These are phyloP conservation scores for Pseudoperonospora humuli DNA, from an alignment of 352 stramenopile species.

Conservation along the genomic window DNA sequence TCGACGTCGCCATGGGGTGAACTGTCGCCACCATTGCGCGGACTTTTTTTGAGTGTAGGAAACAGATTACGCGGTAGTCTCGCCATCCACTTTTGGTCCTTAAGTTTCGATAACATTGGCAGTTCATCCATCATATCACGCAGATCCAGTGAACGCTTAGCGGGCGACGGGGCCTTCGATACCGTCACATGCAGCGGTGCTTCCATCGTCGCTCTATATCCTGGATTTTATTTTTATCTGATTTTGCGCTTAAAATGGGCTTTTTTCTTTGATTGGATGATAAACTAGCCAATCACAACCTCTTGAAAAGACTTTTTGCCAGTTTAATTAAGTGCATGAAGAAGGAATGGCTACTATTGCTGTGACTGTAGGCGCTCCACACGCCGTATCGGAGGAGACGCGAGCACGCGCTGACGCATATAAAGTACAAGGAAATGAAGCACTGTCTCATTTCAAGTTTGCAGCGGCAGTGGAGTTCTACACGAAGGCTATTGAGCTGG, in stretches of 20 bases:
- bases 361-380: constrained; percentile 42
- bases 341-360: constrained; percentile 31
- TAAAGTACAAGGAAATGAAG: constrained; percentile 82
- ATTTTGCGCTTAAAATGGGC: too few relatives aligned
- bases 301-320: background rate
- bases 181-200: constrained; percentile 18
- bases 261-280: background rate
- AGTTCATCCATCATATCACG: constrained; percentile 59
- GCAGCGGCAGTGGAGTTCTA: constrained; percentile 81
- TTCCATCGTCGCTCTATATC: too few relatives aligned
- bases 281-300: background rate
- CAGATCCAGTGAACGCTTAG: constrained; percentile 32
- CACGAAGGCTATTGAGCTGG: constrained; percentile 82
- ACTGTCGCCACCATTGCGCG: constrained; percentile 4
- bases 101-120: constrained; percentile 41
- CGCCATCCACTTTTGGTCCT: constrained; percentile 64
- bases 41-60: constrained; percentile 15
- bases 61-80: constrained; percentile 39
- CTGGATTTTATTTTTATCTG: background rate
- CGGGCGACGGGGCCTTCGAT: background rate
- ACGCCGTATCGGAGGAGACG: constrained; percentile 60
- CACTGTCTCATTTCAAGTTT: constrained; percentile 79
- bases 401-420: constrained; percentile 55
- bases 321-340: background rate
- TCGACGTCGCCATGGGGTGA: constrained; percentile 9